A percentile compares a stretch with the other conserved stretches of the same genome.
Evolutionary conservation across 1,139 yeast genomes (phyloP).

Genomic region (Lodderomyces pseudojiufengensis): DNA sequence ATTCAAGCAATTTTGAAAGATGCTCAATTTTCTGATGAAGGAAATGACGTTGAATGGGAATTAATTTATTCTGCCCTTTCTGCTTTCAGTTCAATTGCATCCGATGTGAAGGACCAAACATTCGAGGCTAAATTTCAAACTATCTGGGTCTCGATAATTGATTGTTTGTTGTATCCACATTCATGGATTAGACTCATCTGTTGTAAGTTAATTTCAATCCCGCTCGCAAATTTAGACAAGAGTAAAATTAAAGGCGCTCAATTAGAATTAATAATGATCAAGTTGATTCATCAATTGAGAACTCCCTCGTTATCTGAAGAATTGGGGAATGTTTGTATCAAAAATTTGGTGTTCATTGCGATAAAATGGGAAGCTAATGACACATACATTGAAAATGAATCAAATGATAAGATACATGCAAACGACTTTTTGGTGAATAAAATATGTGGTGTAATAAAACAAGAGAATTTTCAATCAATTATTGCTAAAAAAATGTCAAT

Average conservation of each 20-base stretch:
- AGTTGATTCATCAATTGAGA: slow-evolving; percentile 71
- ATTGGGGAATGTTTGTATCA: slow-evolving; percentile 62
- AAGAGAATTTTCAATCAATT: slow-evolving; percentile 50
- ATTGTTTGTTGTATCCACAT: slow-evolving; percentile 75
- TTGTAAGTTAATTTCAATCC: slow-evolving; percentile 54
- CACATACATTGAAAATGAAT: slow-evolving; percentile 25
- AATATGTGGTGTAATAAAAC: slow-evolving; percentile 61
- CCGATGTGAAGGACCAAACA: slow-evolving; percentile 27
- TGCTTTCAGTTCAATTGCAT: slow-evolving; percentile 45
- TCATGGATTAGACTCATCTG: slow-evolving; percentile 83
- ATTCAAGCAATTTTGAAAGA: slow-evolving; percentile 35
- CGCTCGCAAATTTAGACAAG: slow-evolving; percentile 42
- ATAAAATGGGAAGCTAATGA: slow-evolving; percentile 56
- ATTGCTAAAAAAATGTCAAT: slow-evolving; percentile 65
- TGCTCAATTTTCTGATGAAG: slow-evolving; percentile 30
- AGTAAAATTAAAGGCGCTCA: slow-evolving; percentile 24
- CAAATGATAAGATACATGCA: slow-evolving; percentile 30
- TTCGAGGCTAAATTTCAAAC: slow-evolving; percentile 25
- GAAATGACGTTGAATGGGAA: slow-evolving; percentile 61
- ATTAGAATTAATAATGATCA: slow-evolving; percentile 49
- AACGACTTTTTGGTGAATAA: slow-evolving; percentile 62
- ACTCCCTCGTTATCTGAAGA: slow-evolving; percentile 72
- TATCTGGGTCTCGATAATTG: slow-evolving; percentile 54
- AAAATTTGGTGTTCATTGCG: slow-evolving; percentile 61
- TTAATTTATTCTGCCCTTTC: slow-evolving; percentile 63